Evolutionary conservation across 1,139 yeast genomes (phyloP), one percentile per base, ranked within the genome.

Genomic region (Scheffersomyces segobiensis): DNA sequence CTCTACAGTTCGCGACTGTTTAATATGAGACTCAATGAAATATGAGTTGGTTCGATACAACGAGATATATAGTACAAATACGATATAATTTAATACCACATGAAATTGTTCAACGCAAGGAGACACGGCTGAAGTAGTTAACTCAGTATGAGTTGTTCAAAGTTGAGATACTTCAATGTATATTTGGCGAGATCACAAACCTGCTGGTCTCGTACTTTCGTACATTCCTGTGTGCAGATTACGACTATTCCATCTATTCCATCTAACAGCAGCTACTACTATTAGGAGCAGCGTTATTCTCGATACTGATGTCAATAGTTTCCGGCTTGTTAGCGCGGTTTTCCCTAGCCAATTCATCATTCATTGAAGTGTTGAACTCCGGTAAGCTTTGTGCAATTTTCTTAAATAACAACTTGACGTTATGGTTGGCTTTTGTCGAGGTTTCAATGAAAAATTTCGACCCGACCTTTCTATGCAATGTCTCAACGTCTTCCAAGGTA

Each of bases 401-500:
- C 71, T 93, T 91, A 77, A 95, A 95, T 64, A 95, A 78, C 58
- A 87, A 84, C 75, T 95, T 93, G 57, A 95, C 97, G 68, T 95
- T 95, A 72, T 93, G 91, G 52, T 97, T 97, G 55, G 95, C 95
- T 75, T 93, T 95, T 42, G 98, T 96, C 62, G 97, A 89, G 3
- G 99, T 95, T 71, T 95, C 99, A 71, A 95, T 87, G 71, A 89
- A 92, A 62, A 89, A 86, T 68, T 87, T 84, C 52, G 95, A 93
- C 8, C 91, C 93, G n/a, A 75, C 75, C 53, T 70, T 70, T 55
- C 71, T 67, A 56, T 73, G 74, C 64, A 91, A 78, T 55, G 83
- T 84, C 68, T 91, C 91, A 22, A 96, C 91, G 67, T 89, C 90
- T 66, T 93, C 97, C 21, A 82, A 77, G 2, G 96, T 84, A 20